Base-by-base conservation (phyloP, 352 stramenopile species). In the Phytophthora hybrid region DNA sequence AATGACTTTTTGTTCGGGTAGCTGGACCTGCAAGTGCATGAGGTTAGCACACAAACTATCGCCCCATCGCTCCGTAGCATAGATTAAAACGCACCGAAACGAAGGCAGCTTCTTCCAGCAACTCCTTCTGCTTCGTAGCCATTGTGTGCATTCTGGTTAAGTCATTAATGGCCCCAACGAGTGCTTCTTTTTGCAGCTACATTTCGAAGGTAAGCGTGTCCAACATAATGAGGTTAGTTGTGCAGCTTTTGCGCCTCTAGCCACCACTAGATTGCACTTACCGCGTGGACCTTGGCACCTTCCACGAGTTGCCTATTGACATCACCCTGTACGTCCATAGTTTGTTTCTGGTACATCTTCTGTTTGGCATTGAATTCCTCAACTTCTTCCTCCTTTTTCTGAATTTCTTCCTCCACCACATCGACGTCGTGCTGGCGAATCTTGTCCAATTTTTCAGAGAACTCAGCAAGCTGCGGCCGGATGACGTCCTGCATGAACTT, bases 31-130 rank as follows among this genome's bases (percentile, higher is more conserved):
- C 11, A 69, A 55, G 47, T 60, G 16, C 10, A 66, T 41, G 26
- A 9, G 7, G 18, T 37, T 53, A 62, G 57, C n/a, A 53, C 26
- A 7, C 11, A 29, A n/a, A 29, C 11, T 14, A 64, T 47, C 31
- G 52, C 13, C 14, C 29, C 47, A 23, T 52, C 14, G 37, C 23
- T 26, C 23, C 3, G 23, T 52, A 47, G 51, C 9, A 44, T 3
- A 44, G 16, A 5, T n/a, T n/a, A n/a, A n/a, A n/a, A 77, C 79
- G 29, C 54, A 95, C 88, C 64, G 88, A 93, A 7, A 92, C 81
- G 55, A 95, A 95, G 8, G 88, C 88, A 39, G 84, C 87, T 74
- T 93, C 87, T 71, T 95, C 88, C 3, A 95, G 71, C 52, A 93
- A 58, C 13, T 91, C 79, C 19, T 89, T 88, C 58, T 95, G 88